Evolutionary conservation across 1,284 basidiomycete species (phyloP), one percentile per base, ranked within the genome.

Genomic region (Puccinia horiana): DNA sequence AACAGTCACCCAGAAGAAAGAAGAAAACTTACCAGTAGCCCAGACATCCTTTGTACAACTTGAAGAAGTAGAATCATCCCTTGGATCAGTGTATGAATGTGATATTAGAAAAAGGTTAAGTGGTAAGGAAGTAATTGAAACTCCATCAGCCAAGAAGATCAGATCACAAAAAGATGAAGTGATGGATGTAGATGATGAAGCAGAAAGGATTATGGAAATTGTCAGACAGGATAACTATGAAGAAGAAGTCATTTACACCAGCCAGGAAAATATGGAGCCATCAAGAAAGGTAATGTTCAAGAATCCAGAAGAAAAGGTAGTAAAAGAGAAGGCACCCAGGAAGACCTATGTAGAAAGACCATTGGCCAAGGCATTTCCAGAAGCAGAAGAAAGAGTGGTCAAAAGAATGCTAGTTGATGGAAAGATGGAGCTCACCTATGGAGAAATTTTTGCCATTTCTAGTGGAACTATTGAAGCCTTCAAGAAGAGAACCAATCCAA

Each of bases 261-360:
- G 4, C 12, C 9, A 58, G 14, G 54, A 29, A 58, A 2, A 58
- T 26, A 14, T 16, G 14, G 23, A n/a, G 8, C 14, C 63, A 14
- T 5, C 16, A 5, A 67, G 40, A n/a, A 63, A 63, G 26, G 63
- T 67, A 5, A 29, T 40, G 40, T 20, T 67, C 35, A 20, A 40
- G 40, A 40, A 2, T 40, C 2, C 32, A n/a, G 63, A 67, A 37
- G 32, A 63, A 6, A 32, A 63, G n/a, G 23, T 29, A 14, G 1
- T 16, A 37, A 37, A 37, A 16, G 63, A 67, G 6, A 67, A 67
- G 40, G 29, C 35, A 4, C 61, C 61, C 11, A 63, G 26, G 20
- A 63, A 63, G n/a, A 63, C 61, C 35, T 63, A 40, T 40, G 32
- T 67, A 26, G 63, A 67, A 67, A 37, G 40, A 67, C 63, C 32